These are phyloP conservation scores for Bacidia rubella DNA, from an alignment of 495 filamentous ascomycete genomes.

Conservation along the genomic window DNA sequence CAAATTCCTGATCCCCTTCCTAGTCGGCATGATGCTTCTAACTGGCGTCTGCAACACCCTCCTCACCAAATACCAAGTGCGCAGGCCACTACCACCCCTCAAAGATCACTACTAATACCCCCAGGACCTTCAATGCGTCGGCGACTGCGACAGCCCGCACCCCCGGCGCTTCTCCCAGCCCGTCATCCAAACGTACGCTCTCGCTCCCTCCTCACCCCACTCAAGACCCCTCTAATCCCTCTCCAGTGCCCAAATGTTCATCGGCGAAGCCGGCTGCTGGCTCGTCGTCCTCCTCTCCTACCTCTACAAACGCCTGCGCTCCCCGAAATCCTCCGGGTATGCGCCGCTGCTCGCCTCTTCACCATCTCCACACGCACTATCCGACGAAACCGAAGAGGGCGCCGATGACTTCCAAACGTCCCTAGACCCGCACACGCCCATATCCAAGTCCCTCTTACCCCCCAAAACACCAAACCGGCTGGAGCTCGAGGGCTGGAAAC, in stretches of 20 bases:
- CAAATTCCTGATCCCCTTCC: conserved; percentile 57
- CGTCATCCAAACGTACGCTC: conserved; percentile 74
- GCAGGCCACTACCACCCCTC: conserved; percentile 6
- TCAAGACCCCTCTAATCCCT: background rate
- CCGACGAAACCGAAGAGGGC: conserved; percentile 34
- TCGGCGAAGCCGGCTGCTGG: conserved; percentile 89
- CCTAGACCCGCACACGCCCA: conserved; percentile 30
- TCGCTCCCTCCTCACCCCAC: background rate
- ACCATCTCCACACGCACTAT: background rate
- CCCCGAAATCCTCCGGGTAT: conserved; percentile 17
- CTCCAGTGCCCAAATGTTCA: conserved; percentile 67
- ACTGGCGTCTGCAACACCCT: conserved; percentile 94
- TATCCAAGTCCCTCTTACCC: conserved; percentile 35
- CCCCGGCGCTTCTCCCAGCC: conserved; percentile 75
- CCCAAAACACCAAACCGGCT: conserved; percentile 28
- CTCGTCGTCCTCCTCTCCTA: conserved; percentile 58
- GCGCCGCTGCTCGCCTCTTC: background rate
- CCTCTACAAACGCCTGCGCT: conserved; percentile 45
- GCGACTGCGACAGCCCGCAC: conserved; percentile 69
- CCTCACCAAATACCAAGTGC: conserved; percentile 87
- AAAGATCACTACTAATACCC: background rate
- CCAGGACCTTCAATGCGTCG: conserved; percentile 91
- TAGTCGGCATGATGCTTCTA: conserved; percentile 85
- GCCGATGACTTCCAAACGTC: conserved; percentile 18
- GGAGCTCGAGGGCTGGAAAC: conserved; percentile 54